Evolutionary conservation across 2,329 filamentous ascomycete species (phyloP).

Genomic region (Aquanectria penicillioides): DNA sequence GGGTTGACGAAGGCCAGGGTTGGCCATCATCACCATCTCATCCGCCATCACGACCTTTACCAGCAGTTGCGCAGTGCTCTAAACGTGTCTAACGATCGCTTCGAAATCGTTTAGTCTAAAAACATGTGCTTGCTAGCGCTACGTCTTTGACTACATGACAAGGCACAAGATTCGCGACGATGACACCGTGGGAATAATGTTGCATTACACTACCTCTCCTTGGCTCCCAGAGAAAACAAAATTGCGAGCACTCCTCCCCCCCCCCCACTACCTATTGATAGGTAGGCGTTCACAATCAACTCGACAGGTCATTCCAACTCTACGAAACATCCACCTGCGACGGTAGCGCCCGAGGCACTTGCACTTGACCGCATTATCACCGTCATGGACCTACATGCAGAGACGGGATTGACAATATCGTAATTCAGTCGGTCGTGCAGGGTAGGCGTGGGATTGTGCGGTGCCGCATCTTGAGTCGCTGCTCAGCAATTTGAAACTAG

Average conservation of each 20-base stretch:
- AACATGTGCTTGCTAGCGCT: background rate
- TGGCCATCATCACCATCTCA: slow-evolving; percentile 11
- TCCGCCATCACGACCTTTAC: slow-evolving; percentile 1
- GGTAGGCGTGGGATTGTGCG: slow-evolving; percentile 18
- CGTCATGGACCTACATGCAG: slow-evolving; percentile 1
- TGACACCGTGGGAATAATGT: background rate
- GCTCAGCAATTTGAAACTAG: slow-evolving; percentile 1
- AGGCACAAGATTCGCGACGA: background rate
- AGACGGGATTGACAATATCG: background rate
- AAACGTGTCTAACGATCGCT: no score
- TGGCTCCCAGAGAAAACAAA: background rate
- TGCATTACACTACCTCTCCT: background rate
- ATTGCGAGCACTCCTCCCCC: background rate
- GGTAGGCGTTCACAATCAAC: no score
- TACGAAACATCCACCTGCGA: background rate
- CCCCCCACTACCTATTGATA: background rate
- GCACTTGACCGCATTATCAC: background rate
- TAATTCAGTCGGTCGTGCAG: slow-evolving; percentile 16
- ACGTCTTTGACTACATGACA: background rate
- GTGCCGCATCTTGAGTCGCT: slow-evolving; percentile 1
- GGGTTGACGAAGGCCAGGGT: slow-evolving; percentile 16
- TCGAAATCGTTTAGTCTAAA: background rate
- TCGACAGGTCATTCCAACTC: background rate
- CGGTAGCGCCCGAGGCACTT: background rate
- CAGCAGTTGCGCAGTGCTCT: no score